Base-by-base conservation (phyloP, 202 grass and related monocot species). In the Dendrocalamus latiflorus region DNA sequence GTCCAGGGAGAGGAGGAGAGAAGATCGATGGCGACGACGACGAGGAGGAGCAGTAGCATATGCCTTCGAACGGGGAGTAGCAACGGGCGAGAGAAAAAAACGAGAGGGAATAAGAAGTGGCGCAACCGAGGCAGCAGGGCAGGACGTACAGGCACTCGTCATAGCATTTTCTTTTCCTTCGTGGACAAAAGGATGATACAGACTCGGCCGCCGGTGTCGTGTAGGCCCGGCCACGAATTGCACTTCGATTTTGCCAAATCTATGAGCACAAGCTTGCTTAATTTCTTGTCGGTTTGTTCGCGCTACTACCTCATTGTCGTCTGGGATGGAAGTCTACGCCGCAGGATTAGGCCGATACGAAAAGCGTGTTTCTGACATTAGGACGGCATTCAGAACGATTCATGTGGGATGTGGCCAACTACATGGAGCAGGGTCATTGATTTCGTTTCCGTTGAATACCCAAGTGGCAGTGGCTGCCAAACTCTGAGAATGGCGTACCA, bases 81-180 rank as follows among this genome's bases (percentile, higher is more conserved):
- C 2, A 84, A 61, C 33, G 67, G 76, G 47, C 75, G 84, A 86
- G 24, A n/a, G n/a, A n/a, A n/a, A 85, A 53, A 72, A 43, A 65
- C 66, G 24, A 65, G 57, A 53, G 62, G 8, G 13, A n/a, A n/a
- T n/a, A 26, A 15, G 47, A 67, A 61, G 28, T 33, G 67, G 18
- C 20, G 48, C 47, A 65, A 15, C 78, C 45, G 45, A 26, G 16
- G 39, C 51, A 33, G n/a, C n/a, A n/a, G n/a, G n/a, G n/a, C n/a
- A n/a, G n/a, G n/a, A 42, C n/a, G n/a, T n/a, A 37, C 41, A n/a
- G 74, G 39, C 41, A 2, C 18, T 54, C 54, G 54, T 24, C 3
- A 24, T 57, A 24, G 9, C 11, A 24, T 57, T 57, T 57, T 57
- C 12, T 14, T 26, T 44, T 70, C 21, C 24, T 16, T 3, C 18